A percentile compares a stretch with the other conserved stretches of the same genome.
Evolutionary conservation across 495 filamentous ascomycete genomes (phyloP).

Genomic region (Friedmanniomyces simplex): DNA sequence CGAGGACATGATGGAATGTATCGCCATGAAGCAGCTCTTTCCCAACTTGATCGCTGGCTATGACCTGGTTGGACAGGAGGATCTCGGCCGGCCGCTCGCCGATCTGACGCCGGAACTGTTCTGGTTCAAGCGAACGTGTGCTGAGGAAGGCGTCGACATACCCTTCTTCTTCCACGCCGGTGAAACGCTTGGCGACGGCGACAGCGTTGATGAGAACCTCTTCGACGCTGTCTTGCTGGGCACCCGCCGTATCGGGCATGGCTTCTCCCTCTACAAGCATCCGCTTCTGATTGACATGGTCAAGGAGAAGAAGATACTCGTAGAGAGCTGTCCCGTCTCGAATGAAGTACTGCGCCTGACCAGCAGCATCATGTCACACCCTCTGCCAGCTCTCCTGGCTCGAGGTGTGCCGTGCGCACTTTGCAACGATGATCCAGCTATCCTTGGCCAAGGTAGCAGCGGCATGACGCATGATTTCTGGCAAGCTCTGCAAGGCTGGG

Average conservation of each 20-base stretch:
- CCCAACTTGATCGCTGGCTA: constrained; percentile 76
- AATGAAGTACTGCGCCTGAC: constrained; percentile 76
- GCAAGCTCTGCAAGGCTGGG: constrained; percentile 77
- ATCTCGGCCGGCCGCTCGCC: constrained; percentile 59
- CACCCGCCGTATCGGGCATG: constrained; percentile 79
- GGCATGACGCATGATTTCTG: constrained; percentile 85
- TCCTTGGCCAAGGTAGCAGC: constrained; percentile 64
- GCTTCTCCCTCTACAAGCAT: constrained; percentile 80
- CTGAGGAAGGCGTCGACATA: constrained; percentile 67
- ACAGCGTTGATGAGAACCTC: constrained; percentile 67
- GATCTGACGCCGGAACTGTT: constrained; percentile 76
- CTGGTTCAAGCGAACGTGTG: constrained; percentile 83
- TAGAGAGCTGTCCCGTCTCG: constrained; percentile 80
- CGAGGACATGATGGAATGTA: constrained; percentile 72
- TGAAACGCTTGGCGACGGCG: constrained; percentile 69
- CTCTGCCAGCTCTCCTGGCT: constrained; percentile 73
- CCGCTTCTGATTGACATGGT: constrained; percentile 78
- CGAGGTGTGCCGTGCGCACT: constrained; percentile 69
- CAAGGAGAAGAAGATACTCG: constrained; percentile 73
- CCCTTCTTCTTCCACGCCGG: constrained; percentile 95
- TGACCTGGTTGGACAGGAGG: constrained; percentile 82
- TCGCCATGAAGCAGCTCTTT: constrained; percentile 64
- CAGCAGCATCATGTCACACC: constrained; percentile 63
- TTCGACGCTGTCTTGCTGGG: constrained; percentile 86
- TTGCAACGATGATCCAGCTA: constrained; percentile 77